Evolutionary conservation across 257 asterid species (phyloP), one percentile per base, ranked within the genome.

Genomic region (Apocynum venetum): DNA sequence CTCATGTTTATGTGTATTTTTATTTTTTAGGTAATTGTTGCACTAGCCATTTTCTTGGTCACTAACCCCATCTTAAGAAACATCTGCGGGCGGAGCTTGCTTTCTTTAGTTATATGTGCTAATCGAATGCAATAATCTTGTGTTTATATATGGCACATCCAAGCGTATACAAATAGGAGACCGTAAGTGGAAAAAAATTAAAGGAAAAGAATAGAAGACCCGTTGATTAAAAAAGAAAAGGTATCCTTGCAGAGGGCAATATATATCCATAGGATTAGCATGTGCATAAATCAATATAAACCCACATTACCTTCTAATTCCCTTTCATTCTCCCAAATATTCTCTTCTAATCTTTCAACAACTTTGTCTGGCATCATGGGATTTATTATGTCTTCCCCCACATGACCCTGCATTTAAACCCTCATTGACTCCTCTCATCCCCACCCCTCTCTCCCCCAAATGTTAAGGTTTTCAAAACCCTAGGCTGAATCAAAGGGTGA

Each of bases 261-360:
- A 41, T 67, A 43, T 67, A 17, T 43, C 3, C 53, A 80, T 77
- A 71, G 76, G 41, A 78, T 47, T 63, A 82, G 83, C 89, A 87
- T 87, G 89, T 82, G 88, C 64, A 72, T 67, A 74, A 84, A 84
- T 84, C 86, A 80, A 86, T 79, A 71, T 74, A 86, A 85, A 87
- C 89, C 88, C 91, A 87, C 92, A 87, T 89, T 88, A 89, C 91
- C 94, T 91, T 90, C 90, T 91, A 91, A 93, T 90, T 87, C 97
- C 89, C 89, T 85, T 85, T 79, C 92, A 84, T 83, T 86, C 91
- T 88, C 94, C 97, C 90, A 93, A 82, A 89, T 92, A 89, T 92
- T 88, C 97, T 82, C 86, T 88, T 84, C 89, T 88, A 89, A 90
- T 86, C 80, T 87, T 89, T 85, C 95, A 86, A 89, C 94, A 87